Conservation (phyloP, 805 yeast species). For the Saturnispora diversa region DNA sequence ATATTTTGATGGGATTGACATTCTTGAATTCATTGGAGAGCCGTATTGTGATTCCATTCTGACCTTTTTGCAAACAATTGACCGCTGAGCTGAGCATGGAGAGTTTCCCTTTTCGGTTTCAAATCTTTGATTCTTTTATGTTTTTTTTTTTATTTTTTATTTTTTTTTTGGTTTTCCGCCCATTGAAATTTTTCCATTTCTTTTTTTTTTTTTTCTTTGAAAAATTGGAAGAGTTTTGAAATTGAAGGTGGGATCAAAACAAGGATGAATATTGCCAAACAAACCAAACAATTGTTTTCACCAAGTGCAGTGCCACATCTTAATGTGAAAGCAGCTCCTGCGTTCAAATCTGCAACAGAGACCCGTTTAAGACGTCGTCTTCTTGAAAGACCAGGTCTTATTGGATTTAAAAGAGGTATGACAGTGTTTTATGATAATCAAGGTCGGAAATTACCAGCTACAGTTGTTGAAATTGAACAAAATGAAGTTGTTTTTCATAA, state of each 20-base stretch:
- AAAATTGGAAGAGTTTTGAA: neutral
- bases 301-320: constrained; percentile 44
- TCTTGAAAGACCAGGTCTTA: constrained; percentile 71
- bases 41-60: too few species aligned
- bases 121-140: too few species aligned
- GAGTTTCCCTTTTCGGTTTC: too few species aligned
- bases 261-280: constrained; percentile 4
- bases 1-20: too few species aligned
- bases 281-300: constrained; percentile 30
- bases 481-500: constrained; percentile 77
- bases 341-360: constrained; percentile 59
- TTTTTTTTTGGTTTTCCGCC: too few species aligned
- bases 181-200: neutral
- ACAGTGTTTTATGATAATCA: constrained; percentile 65
- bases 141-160: too few species aligned
- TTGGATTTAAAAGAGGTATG: constrained; percentile 87
- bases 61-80: too few species aligned
- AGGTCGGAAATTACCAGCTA: constrained; percentile 72
- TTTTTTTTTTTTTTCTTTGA: too few species aligned
- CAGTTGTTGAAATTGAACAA: constrained; percentile 79
- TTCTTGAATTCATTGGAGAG: too few species aligned
- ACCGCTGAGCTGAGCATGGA: too few species aligned
- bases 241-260: neutral
- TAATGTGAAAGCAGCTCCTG: constrained; percentile 40
- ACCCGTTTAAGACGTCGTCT: constrained; percentile 67